Conservation (phyloP, 2,329 filamentous ascomycete genomes). For the Penicillium sp. region DNA sequence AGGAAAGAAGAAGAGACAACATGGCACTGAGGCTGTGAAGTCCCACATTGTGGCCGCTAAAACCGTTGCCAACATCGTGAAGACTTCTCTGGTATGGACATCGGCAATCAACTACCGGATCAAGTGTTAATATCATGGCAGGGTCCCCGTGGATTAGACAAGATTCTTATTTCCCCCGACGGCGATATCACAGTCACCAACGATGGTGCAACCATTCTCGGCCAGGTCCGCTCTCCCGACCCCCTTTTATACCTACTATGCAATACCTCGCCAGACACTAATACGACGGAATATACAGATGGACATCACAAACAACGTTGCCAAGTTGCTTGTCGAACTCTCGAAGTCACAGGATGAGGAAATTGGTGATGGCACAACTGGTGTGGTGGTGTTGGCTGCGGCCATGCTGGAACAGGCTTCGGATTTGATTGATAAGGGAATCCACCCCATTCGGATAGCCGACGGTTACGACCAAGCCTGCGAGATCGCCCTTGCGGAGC, state of each 20-base stretch:
- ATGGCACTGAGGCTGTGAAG: conserved; percentile 96
- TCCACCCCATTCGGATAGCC: conserved; percentile 97
- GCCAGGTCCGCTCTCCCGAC: conserved; percentile 54
- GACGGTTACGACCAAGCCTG: conserved; percentile 98
- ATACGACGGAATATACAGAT: conserved; percentile 59
- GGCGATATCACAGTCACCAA: conserved; percentile 99
- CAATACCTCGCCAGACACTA: conserved; percentile 8
- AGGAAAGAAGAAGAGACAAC: conserved; percentile 95
- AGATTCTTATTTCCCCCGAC: conserved; percentile 97
- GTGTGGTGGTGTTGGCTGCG: conserved; percentile 93
- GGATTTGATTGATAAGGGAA: conserved; percentile 98
- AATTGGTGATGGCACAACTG: conserved; percentile 97
- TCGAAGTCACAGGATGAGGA: conserved; percentile 99
- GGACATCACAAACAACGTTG: conserved; percentile 98
- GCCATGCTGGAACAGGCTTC: conserved; percentile 94
- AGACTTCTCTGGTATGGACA: conserved; percentile 73
- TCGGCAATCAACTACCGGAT: not conserved
- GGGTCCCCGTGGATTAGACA: conserved; percentile 94
- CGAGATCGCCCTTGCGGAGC: conserved; percentile 88
- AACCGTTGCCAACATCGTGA: conserved; percentile 95
- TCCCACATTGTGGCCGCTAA: conserved; percentile 95
- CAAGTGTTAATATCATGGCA: conserved; percentile 27
- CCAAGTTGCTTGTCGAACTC: conserved; percentile 92
- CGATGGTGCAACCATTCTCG: conserved; percentile 95
- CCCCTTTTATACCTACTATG: conserved; percentile 6